Conservation (phyloP, 768 basidiomycete species). For the Trametes gibbosa region DNA sequence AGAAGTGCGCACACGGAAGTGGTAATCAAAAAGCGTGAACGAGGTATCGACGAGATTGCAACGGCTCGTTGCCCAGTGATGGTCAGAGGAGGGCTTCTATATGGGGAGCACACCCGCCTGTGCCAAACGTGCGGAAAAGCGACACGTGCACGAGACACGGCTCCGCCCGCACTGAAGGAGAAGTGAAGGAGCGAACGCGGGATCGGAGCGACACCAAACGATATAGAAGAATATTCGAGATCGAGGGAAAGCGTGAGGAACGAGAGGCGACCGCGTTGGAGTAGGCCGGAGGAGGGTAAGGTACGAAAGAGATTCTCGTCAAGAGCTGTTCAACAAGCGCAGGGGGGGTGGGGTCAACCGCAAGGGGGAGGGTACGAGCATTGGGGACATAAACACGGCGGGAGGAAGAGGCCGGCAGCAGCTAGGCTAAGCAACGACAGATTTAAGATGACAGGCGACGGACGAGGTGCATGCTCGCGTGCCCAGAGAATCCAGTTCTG, state of each 20-base stretch:
- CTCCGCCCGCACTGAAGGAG: constrained; percentile 11
- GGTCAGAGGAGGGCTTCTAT: background rate
- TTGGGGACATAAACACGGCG: background rate
- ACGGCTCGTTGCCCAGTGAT: constrained; percentile 19
- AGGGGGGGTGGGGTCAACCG: background rate
- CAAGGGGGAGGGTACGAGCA: background rate
- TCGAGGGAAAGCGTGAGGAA: background rate
- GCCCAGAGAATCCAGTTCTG: constrained; percentile 29
- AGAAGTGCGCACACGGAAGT: background rate
- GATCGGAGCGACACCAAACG: background rate
- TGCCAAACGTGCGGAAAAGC: constrained; percentile 1
- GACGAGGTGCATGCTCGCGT: constrained; percentile 20
- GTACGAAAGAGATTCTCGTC: background rate
- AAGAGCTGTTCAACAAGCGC: background rate
- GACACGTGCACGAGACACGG: background rate
- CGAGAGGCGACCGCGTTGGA: background rate
- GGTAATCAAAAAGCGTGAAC: constrained; percentile 2
- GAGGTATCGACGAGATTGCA: constrained; percentile 21
- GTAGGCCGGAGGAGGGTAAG: background rate
- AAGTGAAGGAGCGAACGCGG: constrained; percentile 16
- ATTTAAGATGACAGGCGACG: background rate
- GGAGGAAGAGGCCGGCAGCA: background rate
- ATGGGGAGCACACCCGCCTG: background rate
- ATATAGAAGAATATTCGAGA: background rate
- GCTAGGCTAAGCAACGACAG: background rate